Evolutionary conservation across 2,329 filamentous ascomycete species (phyloP).

Genomic region (Microcera coccophila): DNA sequence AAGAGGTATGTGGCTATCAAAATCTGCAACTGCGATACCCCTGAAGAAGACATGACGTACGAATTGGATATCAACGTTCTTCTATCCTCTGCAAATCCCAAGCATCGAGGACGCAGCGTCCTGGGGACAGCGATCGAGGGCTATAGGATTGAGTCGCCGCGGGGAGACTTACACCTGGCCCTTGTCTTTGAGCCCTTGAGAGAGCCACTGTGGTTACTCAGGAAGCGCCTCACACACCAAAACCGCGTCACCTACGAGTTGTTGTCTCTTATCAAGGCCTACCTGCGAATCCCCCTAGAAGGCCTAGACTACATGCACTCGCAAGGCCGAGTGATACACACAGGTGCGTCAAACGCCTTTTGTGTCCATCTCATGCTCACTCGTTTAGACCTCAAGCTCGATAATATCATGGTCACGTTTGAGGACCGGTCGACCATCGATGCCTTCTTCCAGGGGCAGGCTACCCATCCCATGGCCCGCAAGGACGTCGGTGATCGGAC

Average conservation of each 20-base stretch:
- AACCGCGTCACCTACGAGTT: no score
- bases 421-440: constrained; percentile 21
- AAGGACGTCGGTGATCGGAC: constrained; percentile 19
- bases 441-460: constrained; percentile 21
- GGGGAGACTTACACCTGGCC: constrained; percentile 19
- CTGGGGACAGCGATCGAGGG: constrained; percentile 22
- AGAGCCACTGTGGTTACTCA: constrained; percentile 26
- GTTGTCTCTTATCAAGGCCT: constrained; percentile 21
- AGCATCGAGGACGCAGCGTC: constrained; percentile 20
- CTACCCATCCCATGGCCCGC: constrained; percentile 21
- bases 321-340: constrained; percentile 39
- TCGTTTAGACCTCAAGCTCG: constrained; percentile 21
- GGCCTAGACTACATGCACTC: constrained; percentile 40
- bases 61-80: constrained; percentile 23
- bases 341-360: constrained; percentile 25
- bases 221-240: constrained; percentile 19
- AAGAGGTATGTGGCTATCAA: constrained; percentile 27
- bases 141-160: constrained; percentile 18
- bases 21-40: constrained; percentile 25
- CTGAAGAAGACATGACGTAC: constrained; percentile 18
- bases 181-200: constrained; percentile 24
- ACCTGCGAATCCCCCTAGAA: constrained; percentile 34
- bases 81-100: constrained; percentile 17
- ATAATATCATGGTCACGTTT: constrained; percentile 26
- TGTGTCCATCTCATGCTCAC: background rate